These are phyloP conservation scores for Globisporangium carolinianum DNA, from an alignment of 352 stramenopile genomes.

Conservation along the genomic window DNA sequence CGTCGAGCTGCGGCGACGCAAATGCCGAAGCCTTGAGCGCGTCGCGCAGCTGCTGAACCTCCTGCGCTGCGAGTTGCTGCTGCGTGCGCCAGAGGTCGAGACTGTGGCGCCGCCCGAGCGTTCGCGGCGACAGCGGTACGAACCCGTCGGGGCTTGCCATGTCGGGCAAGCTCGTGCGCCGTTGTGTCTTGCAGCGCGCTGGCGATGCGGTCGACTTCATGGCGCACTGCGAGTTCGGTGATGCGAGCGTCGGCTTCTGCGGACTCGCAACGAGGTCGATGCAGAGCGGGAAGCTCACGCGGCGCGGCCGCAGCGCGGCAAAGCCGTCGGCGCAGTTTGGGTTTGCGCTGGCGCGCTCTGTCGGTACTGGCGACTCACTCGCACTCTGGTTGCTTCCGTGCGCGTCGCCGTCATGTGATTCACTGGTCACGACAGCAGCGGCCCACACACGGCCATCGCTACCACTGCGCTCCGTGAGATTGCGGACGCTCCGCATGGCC, in stretches of 20 bases:
- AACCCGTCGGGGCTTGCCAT: constrained; percentile 1
- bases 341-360: constrained; percentile 21
- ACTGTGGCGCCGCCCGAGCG: constrained; percentile 36
- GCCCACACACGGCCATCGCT: neutral
- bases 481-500: constrained; percentile 21
- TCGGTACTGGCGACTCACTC: constrained; percentile 1
- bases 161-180: constrained; percentile 16
- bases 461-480: neutral
- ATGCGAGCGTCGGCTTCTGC: constrained; percentile 31
- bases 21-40: constrained; percentile 46
- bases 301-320: constrained; percentile 1
- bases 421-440: neutral
- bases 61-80: constrained; percentile 32
- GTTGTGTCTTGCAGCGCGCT: constrained; percentile 1
- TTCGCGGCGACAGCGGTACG: constrained; percentile 16
- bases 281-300: constrained; percentile 13
- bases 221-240: constrained; percentile 22
- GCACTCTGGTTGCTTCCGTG: constrained; percentile 9
- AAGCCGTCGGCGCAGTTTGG: constrained; percentile 25
- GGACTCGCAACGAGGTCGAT: constrained; percentile 21
- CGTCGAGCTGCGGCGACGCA: constrained; percentile 16
- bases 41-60: constrained; percentile 36
- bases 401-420: constrained; percentile 1
- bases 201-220: neutral
- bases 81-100: constrained; percentile 45